Evolutionary conservation across 345 rosid species (phyloP).

Genomic region (Citrus maxima): DNA sequence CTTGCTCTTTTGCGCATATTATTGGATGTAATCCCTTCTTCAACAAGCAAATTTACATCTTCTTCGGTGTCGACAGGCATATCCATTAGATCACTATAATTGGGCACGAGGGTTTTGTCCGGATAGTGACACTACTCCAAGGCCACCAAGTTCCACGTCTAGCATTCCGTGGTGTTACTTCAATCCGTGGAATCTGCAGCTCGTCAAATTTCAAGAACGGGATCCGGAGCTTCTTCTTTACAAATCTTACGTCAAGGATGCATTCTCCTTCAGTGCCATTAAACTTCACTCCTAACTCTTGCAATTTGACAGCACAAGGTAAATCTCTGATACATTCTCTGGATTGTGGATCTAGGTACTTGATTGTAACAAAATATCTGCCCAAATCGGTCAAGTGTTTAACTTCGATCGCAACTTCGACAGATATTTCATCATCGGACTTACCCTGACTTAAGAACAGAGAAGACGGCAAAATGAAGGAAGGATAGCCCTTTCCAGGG

Average conservation of each 20-base stretch:
- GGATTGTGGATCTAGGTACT: neutral
- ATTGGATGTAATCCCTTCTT: neutral
- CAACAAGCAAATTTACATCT: conserved; percentile 20
- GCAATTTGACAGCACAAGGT: conserved; percentile 3
- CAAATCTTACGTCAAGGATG: neutral
- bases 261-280: neutral
- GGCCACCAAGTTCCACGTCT: conserved; percentile 18
- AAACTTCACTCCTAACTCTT: conserved; percentile 13
- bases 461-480: neutral
- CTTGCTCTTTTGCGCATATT: neutral
- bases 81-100: neutral
- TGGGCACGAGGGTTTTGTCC: neutral
- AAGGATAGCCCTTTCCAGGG: too few species aligned
- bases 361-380: neutral
- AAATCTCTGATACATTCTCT: neutral
- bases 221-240: neutral
- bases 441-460: neutral
- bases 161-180: conserved; percentile 5
- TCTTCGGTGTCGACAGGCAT: conserved; percentile 6
- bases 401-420: neutral
- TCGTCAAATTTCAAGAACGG: neutral
- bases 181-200: neutral
- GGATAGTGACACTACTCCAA: conserved; percentile 13
- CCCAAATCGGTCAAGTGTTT: conserved; percentile 10
- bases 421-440: neutral